Evolutionary conservation across 495 filamentous ascomycete species (phyloP), one percentile per base, ranked within the genome.

Genomic region (Aspergillus wentii): DNA sequence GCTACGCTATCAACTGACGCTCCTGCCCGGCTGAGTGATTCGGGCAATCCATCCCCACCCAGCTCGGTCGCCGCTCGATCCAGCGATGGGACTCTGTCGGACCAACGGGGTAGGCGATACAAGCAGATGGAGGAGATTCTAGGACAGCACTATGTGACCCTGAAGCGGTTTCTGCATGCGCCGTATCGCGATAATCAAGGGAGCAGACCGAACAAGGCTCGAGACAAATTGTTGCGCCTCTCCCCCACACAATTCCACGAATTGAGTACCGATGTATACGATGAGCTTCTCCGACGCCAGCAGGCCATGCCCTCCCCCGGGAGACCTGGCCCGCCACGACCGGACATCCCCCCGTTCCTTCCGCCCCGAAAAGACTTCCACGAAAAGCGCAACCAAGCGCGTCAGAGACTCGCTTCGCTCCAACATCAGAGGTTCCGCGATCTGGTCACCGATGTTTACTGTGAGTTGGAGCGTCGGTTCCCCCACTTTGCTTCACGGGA

Each of bases 241-340:
- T 94, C 88, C 1, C 69, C 82, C 8, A 88, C 90, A 17, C 92
- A 98, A 56, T 98, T 98, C 57, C 86, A 94, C 56, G 92, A 98
- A 66, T 71, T 98, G 15, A 95, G 88, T 54, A 97, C 91, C 15
- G 92, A 98, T 59, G 92, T 98, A 21, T 97, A 88, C 61, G 92
- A 98, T 60, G 92, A 98, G 61, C 69, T 96, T 29, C 75, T 92
- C 44, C 85, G 92, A 23, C 79, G 92, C 41, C 87, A 95, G 58
- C 74, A 79, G 49, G 70, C 78, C 22, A 49, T 69, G 68, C 69
- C 73, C 17, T 69, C 73, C 17, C 76, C 76, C 38, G 69, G 71
- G 19, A 56, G 61, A 2, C 70, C 65, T 6, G n/a, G n/a, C n/a
- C n/a, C n/a, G n/a, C 78, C 72, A 26, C 75, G 78, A 18, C 53